These are phyloP conservation scores for Kondoa malvinella DNA, from an alignment of 768 basidiomycete species.

Conservation along the genomic window DNA sequence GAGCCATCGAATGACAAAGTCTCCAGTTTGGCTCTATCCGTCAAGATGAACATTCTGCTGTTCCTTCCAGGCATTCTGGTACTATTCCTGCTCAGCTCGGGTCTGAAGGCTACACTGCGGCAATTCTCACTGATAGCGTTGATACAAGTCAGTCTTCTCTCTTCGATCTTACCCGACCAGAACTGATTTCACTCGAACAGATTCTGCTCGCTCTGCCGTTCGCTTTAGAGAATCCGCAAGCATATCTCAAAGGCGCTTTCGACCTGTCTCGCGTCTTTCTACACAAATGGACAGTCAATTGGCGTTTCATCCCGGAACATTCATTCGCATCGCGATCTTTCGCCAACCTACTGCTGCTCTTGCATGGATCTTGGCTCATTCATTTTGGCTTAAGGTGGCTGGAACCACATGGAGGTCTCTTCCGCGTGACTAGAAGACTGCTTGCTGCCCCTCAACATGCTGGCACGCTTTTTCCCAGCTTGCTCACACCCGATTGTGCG, in stretches of 20 bases:
- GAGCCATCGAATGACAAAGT: conserved; percentile 1
- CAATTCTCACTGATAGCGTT: conserved; percentile 24
- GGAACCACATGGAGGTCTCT: conserved; percentile 49
- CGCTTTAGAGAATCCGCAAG: conserved; percentile 42
- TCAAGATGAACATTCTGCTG: conserved; percentile 87
- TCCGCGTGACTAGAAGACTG: conserved; percentile 42
- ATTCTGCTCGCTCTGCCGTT: conserved; percentile 53
- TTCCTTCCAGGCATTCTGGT: conserved; percentile 79
- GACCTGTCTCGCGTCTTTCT: conserved; percentile 75
- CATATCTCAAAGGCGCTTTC: conserved; percentile 63
- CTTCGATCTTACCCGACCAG: not conserved
- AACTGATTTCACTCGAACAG: conserved; percentile 37
- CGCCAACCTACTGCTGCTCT: conserved; percentile 47
- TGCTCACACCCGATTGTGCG: conserved; percentile 4
- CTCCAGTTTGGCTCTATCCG: conserved; percentile 56
- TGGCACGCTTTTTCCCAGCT: not conserved
- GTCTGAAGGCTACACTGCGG: conserved; percentile 24
- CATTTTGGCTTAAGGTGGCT: conserved; percentile 69
- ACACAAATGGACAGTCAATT: conserved; percentile 96
- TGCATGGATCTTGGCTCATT: conserved; percentile 46
- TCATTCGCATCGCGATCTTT: conserved; percentile 51
- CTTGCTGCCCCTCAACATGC: conserved; percentile 41
- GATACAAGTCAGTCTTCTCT: conserved; percentile 5
- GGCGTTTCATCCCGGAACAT: conserved; percentile 70
- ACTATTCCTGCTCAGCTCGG: conserved; percentile 37